These are phyloP conservation scores for Termitomyces sp. DNA, from an alignment of 768 basidiomycete genomes.

Conservation along the genomic window DNA sequence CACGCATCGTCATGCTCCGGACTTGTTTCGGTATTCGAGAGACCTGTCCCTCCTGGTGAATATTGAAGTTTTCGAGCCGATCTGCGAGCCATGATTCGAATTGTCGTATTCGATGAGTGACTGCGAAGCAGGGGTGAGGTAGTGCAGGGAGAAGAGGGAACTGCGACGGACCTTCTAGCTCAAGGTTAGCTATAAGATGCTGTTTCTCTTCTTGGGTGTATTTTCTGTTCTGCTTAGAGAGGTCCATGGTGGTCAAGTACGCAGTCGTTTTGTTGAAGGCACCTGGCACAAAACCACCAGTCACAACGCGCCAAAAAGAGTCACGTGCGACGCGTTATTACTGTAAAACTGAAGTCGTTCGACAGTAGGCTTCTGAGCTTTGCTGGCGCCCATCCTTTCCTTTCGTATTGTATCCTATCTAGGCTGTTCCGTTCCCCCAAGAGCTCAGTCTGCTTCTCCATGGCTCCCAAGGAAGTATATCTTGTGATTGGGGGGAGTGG, in stretches of 20 bases:
- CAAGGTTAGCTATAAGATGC: slow-evolving; percentile 73
- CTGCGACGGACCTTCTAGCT: slow-evolving; percentile 64
- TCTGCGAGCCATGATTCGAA: slow-evolving; percentile 75
- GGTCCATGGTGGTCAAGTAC: slow-evolving; percentile 26
- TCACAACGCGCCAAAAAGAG: slow-evolving; percentile 22
- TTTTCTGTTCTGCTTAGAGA: slow-evolving; percentile 28
- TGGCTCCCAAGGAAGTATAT: slow-evolving; percentile 60
- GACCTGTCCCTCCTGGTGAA: slow-evolving; percentile 74
- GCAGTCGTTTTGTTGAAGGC: slow-evolving; percentile 11
- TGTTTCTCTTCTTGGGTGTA: slow-evolving; percentile 69
- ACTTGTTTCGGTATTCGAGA: slow-evolving; percentile 75
- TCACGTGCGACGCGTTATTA: slow-evolving; percentile 43
- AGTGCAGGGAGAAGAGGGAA: not conserved
- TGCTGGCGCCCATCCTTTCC: not conserved
- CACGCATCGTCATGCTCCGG: slow-evolving; percentile 68
- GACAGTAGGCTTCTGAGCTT: slow-evolving; percentile 7
- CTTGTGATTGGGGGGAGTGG: slow-evolving; percentile 94
- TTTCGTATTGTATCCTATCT: slow-evolving; percentile 2
- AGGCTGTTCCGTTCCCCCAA: not conserved
- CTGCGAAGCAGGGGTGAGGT: slow-evolving; percentile 33
- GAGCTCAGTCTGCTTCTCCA: not conserved
- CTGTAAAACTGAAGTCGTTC: slow-evolving; percentile 24
- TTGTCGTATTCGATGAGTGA: slow-evolving; percentile 71
- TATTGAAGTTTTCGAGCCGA: slow-evolving; percentile 69
- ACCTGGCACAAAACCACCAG: slow-evolving; percentile 6